Evolutionary conservation across 257 asterid genomes (phyloP).

Genomic region (Scutellaria minor): DNA sequence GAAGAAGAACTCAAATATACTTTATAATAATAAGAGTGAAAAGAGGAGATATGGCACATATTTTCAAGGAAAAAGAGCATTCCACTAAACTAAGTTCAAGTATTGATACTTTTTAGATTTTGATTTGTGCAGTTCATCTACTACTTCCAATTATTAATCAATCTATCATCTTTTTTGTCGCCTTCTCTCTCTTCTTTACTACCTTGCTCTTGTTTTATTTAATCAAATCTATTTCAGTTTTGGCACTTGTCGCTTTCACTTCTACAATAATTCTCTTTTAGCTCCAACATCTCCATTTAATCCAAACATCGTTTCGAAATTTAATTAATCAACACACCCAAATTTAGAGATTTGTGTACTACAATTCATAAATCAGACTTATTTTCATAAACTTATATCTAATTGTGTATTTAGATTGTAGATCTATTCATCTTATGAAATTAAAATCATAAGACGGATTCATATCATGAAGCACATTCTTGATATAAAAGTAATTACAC

Average conservation of each 20-base stretch:
- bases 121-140: conserved; percentile 31
- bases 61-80: conserved; percentile 30
- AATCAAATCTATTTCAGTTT: background rate
- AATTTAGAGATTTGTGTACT: too few relatives aligned
- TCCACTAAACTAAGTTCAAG: conserved; percentile 33
- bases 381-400: too few relatives aligned
- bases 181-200: conserved; percentile 29
- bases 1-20: too few relatives aligned
- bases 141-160: conserved; percentile 7
- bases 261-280: background rate
- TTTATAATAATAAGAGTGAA: background rate
- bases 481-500: too few relatives aligned
- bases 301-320: too few relatives aligned
- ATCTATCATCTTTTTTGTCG: conserved; percentile 32
- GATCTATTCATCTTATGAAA: too few relatives aligned
- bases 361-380: too few relatives aligned
- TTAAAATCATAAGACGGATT: too few relatives aligned
- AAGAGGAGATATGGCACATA: conserved; percentile 32
- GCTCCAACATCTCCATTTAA: background rate
- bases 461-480: too few relatives aligned
- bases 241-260: background rate
- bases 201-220: background rate
- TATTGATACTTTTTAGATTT: conserved; percentile 41
- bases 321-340: too few relatives aligned
- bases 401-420: too few relatives aligned